phyloP scores from a whole-genome alignment of 164 flowering plant genomes.

The Annona cherimola region DNA sequence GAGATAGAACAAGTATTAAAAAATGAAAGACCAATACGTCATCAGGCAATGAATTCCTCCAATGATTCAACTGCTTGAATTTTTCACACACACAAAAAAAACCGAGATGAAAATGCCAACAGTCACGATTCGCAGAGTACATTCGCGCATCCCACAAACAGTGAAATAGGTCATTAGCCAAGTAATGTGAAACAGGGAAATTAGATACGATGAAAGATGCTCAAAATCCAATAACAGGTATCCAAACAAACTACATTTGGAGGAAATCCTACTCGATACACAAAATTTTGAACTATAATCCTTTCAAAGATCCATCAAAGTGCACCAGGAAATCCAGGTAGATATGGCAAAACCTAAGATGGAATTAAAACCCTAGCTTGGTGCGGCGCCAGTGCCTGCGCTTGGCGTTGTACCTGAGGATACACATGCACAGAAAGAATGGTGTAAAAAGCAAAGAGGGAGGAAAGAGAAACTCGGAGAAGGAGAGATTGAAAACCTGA shows the following conservation, averaged over 20 bases:
- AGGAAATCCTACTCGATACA: not conserved
- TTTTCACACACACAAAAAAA: no score
- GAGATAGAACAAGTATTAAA: no score
- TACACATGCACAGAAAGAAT: not conserved
- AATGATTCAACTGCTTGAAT: no score
- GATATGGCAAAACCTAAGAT: slow-evolving; percentile 1
- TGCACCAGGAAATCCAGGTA: not conserved
- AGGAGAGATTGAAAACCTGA: slow-evolving; percentile 7
- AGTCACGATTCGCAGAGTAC: no score
- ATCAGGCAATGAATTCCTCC: no score
- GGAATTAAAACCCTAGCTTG: slow-evolving; percentile 20
- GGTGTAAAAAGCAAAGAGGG: not conserved
- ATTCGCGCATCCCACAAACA: no score
- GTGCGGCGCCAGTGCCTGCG: slow-evolving; percentile 43
- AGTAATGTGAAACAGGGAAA: not conserved
- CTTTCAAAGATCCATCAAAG: not conserved
- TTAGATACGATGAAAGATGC: not conserved
- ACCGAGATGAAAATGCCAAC: no score
- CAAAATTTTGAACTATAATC: not conserved
- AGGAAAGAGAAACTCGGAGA: not conserved
- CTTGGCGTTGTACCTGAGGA: slow-evolving; percentile 30
- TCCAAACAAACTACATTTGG: not conserved
- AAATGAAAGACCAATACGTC: no score
- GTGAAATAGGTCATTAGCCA: not conserved
- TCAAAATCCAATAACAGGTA: not conserved